Percentiles rank a stretch among this genome's conserved stretches.
Conservation (phyloP, 345 rosid species). For the Conringia planisiliqua region DNA sequence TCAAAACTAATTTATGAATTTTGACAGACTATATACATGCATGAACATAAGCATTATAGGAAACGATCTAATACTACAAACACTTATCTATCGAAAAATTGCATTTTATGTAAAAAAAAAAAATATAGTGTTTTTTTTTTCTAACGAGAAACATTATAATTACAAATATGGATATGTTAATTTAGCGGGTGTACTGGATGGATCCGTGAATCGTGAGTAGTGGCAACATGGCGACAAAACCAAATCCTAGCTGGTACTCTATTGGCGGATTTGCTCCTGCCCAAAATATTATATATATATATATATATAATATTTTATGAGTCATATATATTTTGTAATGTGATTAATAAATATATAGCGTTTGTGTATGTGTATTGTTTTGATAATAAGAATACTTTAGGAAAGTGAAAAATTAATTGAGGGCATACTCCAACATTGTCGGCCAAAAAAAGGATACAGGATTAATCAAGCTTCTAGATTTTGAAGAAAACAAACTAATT, state of each 20-base stretch:
- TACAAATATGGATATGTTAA: neutral
- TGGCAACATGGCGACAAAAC: conserved; percentile 28
- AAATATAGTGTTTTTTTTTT: neutral
- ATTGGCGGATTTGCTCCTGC: conserved; percentile 22
- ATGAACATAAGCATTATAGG: neutral
- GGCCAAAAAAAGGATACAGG: neutral
- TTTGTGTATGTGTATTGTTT: neutral
- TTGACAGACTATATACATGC: neutral
- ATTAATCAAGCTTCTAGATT: neutral
- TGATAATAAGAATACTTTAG: neutral
- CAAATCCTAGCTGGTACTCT: conserved; percentile 21
- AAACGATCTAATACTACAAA: neutral
- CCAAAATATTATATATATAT: neutral
- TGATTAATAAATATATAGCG: neutral
- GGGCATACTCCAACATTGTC: neutral
- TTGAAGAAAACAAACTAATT: neutral
- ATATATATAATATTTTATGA: too few relatives aligned
- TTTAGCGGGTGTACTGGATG: neutral
- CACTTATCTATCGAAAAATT: neutral
- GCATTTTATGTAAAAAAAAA: neutral
- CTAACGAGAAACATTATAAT: neutral
- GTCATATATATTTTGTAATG: neutral
- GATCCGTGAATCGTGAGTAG: conserved; percentile 11
- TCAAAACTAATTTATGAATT: neutral
- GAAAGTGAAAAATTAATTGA: neutral